A percentile compares a stretch with the other conserved stretches of the same genome.
These are phyloP conservation scores for Ganoderma lucidum DNA, from an alignment of 1,284 basidiomycete genomes.

Conservation along the genomic window DNA sequence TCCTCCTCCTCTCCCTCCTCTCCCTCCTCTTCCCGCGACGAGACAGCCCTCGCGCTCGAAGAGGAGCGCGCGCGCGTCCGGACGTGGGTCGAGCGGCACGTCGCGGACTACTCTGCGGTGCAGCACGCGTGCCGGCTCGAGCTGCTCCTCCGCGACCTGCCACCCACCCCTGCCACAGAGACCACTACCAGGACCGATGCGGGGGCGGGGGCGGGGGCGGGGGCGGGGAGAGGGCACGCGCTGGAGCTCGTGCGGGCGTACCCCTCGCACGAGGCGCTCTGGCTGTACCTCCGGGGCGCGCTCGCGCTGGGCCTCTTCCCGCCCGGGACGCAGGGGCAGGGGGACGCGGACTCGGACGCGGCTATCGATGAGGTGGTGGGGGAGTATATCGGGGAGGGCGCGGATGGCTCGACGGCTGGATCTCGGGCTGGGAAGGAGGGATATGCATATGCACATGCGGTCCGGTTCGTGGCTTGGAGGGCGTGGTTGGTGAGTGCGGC, in stretches of 20 bases:
- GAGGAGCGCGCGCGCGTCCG: constrained; percentile 48
- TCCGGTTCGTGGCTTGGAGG: constrained; percentile 21
- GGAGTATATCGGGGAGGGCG: constrained; percentile 11
- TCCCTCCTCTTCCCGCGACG: constrained; percentile 12
- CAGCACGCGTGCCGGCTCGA: constrained; percentile 53
- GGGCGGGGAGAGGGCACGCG: constrained; percentile 46
- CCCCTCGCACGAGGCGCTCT: constrained; percentile 65
- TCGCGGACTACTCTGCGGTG: constrained; percentile 71
- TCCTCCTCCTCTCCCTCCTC: constrained; percentile 10
- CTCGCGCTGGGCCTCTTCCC: constrained; percentile 13
- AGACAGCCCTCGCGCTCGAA: constrained; percentile 39
- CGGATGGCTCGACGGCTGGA: background rate
- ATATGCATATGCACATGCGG: background rate
- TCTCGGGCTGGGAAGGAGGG: background rate
- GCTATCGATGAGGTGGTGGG: constrained; percentile 11
- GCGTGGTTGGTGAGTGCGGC: constrained; percentile 21
- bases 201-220: background rate
- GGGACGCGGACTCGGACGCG: no score
- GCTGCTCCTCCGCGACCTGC: background rate
- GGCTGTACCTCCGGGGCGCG: constrained; percentile 60
- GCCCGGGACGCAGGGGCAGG: background rate
- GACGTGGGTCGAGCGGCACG: constrained; percentile 64
- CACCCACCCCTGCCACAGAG: background rate
- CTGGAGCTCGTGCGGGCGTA: constrained; percentile 54
- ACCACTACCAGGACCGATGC: background rate